Evolutionary conservation across 306 rosid species (phyloP).

Genomic region (Geum urbanum): DNA sequence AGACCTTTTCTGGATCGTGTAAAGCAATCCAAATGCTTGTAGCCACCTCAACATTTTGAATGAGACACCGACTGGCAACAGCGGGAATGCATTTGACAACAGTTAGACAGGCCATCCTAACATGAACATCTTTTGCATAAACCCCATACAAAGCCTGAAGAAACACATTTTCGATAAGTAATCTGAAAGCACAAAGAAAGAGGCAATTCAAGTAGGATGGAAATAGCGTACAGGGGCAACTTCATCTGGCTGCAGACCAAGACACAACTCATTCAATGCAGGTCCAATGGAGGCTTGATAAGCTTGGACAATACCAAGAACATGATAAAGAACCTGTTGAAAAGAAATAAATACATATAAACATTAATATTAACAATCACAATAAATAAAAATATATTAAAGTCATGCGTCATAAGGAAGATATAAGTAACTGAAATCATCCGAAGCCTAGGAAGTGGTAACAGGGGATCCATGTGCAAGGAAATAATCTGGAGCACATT

Average conservation of each 20-base stretch:
- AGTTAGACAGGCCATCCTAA: constrained; percentile 87
- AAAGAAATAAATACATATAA: constrained; percentile 24
- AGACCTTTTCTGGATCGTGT: constrained; percentile 94
- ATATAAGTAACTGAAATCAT: constrained; percentile 69
- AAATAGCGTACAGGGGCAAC: constrained; percentile 66
- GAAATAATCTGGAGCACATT: constrained; percentile 74
- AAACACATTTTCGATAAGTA: constrained; percentile 26
- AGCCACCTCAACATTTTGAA: constrained; percentile 67
- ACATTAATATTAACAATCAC: constrained; percentile 11
- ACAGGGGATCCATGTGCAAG: constrained; percentile 86
- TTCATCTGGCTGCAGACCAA: constrained; percentile 80
- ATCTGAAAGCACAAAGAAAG: constrained; percentile 9
- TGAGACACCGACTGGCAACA: constrained; percentile 66
- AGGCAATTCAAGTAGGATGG: constrained; percentile 20
- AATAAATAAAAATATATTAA: background rate
- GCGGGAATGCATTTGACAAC: constrained; percentile 90
- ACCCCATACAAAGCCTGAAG: constrained; percentile 88
- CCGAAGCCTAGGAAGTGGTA: constrained; percentile 89
- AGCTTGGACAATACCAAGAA: constrained; percentile 76
- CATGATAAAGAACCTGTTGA: constrained; percentile 84
- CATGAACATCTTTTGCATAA: constrained; percentile 90
- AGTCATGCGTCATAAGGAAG: constrained; percentile 3
- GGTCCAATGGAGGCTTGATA: constrained; percentile 79
- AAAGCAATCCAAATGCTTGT: constrained; percentile 92
- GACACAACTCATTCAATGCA: constrained; percentile 89